phyloP scores from a whole-genome alignment of 1,284 basidiomycete genomes.

The Omphalotus olearius region DNA sequence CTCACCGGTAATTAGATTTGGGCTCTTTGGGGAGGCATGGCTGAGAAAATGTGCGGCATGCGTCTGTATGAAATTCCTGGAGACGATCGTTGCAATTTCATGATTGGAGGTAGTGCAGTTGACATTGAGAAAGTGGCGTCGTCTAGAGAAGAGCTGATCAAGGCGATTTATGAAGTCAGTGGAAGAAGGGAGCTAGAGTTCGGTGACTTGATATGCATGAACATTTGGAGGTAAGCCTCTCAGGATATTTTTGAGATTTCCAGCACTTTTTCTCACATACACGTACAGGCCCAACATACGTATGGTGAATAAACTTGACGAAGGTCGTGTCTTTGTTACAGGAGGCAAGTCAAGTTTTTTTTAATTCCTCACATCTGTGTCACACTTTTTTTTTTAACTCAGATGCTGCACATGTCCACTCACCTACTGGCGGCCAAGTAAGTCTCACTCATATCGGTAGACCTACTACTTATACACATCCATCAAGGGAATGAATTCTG shows the following conservation, averaged over 20 bases:
- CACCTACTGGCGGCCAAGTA: conserved; percentile 28
- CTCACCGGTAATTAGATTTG: neutral
- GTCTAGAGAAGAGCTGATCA: conserved; percentile 25
- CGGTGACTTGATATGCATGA: conserved; percentile 5
- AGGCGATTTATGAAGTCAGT: conserved; percentile 26
- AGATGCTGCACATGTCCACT: conserved; percentile 28
- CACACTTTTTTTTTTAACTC: neutral
- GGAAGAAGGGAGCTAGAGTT: conserved; percentile 18
- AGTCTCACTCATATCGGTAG: neutral
- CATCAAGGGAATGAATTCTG: conserved; percentile 31
- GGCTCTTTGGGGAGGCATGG: conserved; percentile 27
- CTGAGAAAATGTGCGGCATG: conserved; percentile 20
- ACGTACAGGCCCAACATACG: conserved; percentile 11
- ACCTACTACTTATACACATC: no score
- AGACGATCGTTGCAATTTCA: conserved; percentile 30
- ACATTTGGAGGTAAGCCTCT: conserved; percentile 5
- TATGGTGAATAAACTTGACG: conserved; percentile 4
- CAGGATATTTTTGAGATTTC: neutral
- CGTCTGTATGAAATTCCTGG: conserved; percentile 19
- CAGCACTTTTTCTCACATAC: neutral
- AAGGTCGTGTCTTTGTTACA: conserved; percentile 14
- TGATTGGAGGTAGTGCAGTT: conserved; percentile 25
- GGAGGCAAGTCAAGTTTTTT: conserved; percentile 8
- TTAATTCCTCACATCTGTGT: neutral
- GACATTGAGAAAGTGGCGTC: conserved; percentile 24